phyloP scores from a whole-genome alignment of 257 asterid genomes.

The Jacaranda mimosifolia region DNA sequence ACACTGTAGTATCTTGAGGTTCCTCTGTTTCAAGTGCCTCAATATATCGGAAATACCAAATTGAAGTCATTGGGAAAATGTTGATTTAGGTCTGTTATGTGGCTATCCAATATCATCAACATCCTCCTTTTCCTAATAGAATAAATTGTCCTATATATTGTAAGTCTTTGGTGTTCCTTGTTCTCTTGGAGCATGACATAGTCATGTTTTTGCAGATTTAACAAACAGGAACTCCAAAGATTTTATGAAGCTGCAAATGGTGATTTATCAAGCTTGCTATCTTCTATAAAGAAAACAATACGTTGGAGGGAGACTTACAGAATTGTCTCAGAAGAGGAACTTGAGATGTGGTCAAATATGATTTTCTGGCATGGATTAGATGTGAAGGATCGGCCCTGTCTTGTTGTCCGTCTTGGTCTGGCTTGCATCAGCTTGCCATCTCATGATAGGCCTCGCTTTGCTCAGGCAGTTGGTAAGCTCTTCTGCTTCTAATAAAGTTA shows the following conservation, averaged over 20 bases:
- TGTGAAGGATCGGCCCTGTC: conserved; percentile 71
- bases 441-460: conserved; percentile 76
- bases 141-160: conserved; percentile 11
- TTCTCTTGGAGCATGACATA: conserved; percentile 46
- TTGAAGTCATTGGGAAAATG: not conserved
- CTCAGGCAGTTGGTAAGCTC: conserved; percentile 91
- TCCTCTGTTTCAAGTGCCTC: not conserved
- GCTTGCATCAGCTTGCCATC: conserved; percentile 77
- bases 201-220: conserved; percentile 62
- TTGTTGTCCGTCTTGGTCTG: conserved; percentile 87
- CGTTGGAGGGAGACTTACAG: conserved; percentile 91
- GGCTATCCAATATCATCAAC: conserved; percentile 14
- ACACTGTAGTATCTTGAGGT: not conserved
- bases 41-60: conserved; percentile 6
- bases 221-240: conserved; percentile 74
- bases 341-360: conserved; percentile 87
- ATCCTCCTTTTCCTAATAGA: not conserved
- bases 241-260: conserved; percentile 80
- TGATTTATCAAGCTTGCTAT: conserved; percentile 61
- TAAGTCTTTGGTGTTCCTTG: conserved; percentile 3
- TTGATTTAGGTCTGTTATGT: conserved; percentile 23
- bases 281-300: conserved; percentile 81
- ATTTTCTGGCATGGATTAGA: conserved; percentile 97
- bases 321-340: conserved; percentile 83
- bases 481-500: conserved; percentile 27